Evolutionary conservation across 345 rosid genomes (phyloP), one percentile per base, ranked within the genome.

Genomic region (Syzygium oleosum): DNA sequence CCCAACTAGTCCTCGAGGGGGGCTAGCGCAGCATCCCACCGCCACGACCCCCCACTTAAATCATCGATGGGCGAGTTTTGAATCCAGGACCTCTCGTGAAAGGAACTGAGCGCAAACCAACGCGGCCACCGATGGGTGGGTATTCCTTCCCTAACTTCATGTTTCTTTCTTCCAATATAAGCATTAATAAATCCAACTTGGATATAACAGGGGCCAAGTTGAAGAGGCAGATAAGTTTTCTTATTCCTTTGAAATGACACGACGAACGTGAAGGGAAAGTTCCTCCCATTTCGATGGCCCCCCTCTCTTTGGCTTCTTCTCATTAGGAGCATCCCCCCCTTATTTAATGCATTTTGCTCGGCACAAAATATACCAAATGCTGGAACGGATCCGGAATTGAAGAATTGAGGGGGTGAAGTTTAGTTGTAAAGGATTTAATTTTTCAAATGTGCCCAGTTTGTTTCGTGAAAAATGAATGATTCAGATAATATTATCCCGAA

Each of bases 91-190:
- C n/a, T n/a, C n/a, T n/a, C n/a, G n/a, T n/a, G n/a, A n/a, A n/a
- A n/a, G n/a, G n/a, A n/a, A n/a, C n/a, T n/a, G n/a, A n/a, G n/a
- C n/a, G n/a, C n/a, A n/a, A n/a, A n/a, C n/a, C n/a, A n/a, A n/a
- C n/a, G n/a, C n/a, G n/a, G n/a, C n/a, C n/a, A n/a, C n/a, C n/a
- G n/a, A n/a, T n/a, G n/a, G n/a, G n/a, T n/a, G n/a, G n/a, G n/a
- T n/a, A n/a, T n/a, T n/a, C n/a, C n/a, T n/a, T n/a, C n/a, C n/a
- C n/a, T n/a, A n/a, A n/a, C n/a, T 23, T 0, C 63, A 23, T 4
- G 63, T 52, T 23, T 3, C 19, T 52, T 6, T 19, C 10, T 23
- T 1, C 5, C 12, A 0, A 25, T 12, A 0, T 2, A 59, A 58
- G 15, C 31, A 25, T 58, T 58, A 58, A 58, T 11, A 58, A 58